A percentile compares a stretch with the other conserved stretches of the same genome.
phyloP scores from a whole-genome alignment of 106 monocot species.

The Apostasia shenzhenica region DNA sequence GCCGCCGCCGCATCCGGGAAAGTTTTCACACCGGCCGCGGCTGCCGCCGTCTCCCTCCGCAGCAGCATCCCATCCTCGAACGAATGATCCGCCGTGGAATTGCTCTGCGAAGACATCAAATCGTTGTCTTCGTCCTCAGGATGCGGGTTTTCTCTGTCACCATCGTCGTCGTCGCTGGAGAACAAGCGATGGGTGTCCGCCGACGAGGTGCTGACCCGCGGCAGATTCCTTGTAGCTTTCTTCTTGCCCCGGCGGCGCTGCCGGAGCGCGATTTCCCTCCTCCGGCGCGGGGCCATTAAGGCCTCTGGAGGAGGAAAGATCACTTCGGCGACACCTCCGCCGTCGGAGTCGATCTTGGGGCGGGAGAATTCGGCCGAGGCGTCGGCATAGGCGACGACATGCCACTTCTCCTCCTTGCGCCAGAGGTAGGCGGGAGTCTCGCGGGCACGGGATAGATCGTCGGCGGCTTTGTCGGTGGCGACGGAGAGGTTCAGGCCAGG shows the following conservation, averaged over 20 bases:
- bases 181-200: constrained; percentile 25
- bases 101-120: neutral
- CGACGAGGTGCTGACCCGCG: constrained; percentile 14
- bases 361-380: neutral
- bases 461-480: neutral
- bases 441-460: constrained; percentile 3
- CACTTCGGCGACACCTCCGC: constrained; percentile 3
- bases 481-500: constrained; percentile 3
- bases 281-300: neutral
- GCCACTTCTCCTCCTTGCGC: constrained; percentile 42
- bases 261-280: neutral
- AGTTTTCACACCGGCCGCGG: no score
- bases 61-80: neutral
- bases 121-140: constrained; percentile 14
- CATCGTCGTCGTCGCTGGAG: constrained; percentile 48
- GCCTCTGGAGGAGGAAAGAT: neutral
- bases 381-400: constrained; percentile 1
- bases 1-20: neutral
- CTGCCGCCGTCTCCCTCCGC: neutral
- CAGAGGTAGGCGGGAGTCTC: constrained; percentile 34
- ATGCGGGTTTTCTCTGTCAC: neutral
- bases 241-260: constrained; percentile 24
- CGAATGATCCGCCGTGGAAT: neutral
- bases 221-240: constrained; percentile 1
- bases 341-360: neutral